phyloP scores from a whole-genome alignment of 768 basidiomycete species.

The Royoungia palumana region DNA sequence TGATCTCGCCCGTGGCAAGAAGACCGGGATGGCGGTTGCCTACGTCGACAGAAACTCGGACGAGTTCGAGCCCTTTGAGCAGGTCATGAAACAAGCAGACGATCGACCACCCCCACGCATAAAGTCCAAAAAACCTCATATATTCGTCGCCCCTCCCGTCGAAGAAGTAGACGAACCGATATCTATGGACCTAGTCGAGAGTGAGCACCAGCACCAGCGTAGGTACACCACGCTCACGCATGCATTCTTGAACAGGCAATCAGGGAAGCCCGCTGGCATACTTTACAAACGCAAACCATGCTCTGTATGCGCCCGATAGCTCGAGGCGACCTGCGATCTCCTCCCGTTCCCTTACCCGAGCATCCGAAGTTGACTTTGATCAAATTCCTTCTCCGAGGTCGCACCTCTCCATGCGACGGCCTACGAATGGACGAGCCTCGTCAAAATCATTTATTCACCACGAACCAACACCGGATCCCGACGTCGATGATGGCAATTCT shows the following conservation, averaged over 20 bases:
- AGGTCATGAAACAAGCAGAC: conserved; percentile 68
- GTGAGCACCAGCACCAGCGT: conserved; percentile 38
- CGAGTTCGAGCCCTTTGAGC: conserved; percentile 80
- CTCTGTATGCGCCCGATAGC: conserved; percentile 39
- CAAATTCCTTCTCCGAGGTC: conserved; percentile 57
- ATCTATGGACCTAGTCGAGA: conserved; percentile 76
- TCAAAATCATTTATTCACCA: conserved; percentile 26
- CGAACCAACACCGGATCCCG: conserved; percentile 21
- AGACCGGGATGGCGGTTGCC: conserved; percentile 68
- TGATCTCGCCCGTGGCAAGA: conserved; percentile 74
- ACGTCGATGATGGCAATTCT: conserved; percentile 21
- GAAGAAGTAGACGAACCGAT: conserved; percentile 57
- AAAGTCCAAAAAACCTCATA: conserved; percentile 49
- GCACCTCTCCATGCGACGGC: conserved; percentile 29
- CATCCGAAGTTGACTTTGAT: conserved; percentile 59
- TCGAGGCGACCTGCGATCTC: conserved; percentile 35
- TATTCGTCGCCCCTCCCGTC: conserved; percentile 33
- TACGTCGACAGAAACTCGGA: conserved; percentile 72
- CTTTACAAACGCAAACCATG: conserved; percentile 30
- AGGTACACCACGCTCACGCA: conserved; percentile 3
- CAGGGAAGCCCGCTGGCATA: conserved; percentile 34
- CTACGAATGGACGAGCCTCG: conserved; percentile 35
- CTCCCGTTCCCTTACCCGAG: conserved; percentile 49
- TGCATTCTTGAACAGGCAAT: conserved; percentile 19
- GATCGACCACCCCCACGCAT: conserved; percentile 58